Base-by-base conservation (phyloP, 2,329 filamentous ascomycete genomes). In the Basipetospora sp. region DNA sequence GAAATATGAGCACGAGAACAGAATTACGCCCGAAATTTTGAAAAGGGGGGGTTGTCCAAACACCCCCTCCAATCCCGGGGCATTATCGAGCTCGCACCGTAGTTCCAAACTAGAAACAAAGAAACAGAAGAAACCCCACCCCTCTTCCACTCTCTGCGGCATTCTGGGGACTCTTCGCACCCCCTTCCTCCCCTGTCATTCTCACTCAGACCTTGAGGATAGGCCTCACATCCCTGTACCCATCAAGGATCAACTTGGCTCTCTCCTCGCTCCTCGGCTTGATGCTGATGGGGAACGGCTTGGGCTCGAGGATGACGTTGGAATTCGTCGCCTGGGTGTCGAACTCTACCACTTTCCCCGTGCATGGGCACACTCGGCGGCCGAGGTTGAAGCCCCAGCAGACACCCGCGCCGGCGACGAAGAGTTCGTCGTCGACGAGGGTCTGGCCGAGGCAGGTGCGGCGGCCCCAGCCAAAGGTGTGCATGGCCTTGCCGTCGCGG, bases 381-480 rank as follows among this genome's bases (percentile, higher is more conserved):
- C 36, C 46, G 35, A 69, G 52, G 38, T 65, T 50, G 43, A 70
- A 69, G 0, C 58, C 66, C 67, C 67, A 71, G 28, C 65, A 58
- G 8, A 67, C 49, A 5, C 53, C 53, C 3, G 65, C 65, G 16
- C 60, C 64, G 6, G 62, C 58, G 32, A 69, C 56, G 45, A 70
- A 65, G 47, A 69, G 62, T 53, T 74, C 69, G 47, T 73, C 68
- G 47, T 77, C 71, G 18, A 71, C 75, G 32, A 79, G 65, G 39
- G 69, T 67, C 55, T 74, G 69, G 4, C 74, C 74, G 4, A 77
- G 63, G 46, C 74, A 80, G 11, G 67, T 66, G 43, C 75, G 65
- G 31, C 74, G 70, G 25, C 74, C 75, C 61, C 66, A 78, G 19
- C 74, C 74, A 47, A 79, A 79, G 0, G 69, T 74, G 44, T 74